Percentiles rank a stretch among this genome's conserved stretches.
Evolutionary conservation across 495 filamentous ascomycete genomes (phyloP).

Genomic region (Penicillium cinerascens): DNA sequence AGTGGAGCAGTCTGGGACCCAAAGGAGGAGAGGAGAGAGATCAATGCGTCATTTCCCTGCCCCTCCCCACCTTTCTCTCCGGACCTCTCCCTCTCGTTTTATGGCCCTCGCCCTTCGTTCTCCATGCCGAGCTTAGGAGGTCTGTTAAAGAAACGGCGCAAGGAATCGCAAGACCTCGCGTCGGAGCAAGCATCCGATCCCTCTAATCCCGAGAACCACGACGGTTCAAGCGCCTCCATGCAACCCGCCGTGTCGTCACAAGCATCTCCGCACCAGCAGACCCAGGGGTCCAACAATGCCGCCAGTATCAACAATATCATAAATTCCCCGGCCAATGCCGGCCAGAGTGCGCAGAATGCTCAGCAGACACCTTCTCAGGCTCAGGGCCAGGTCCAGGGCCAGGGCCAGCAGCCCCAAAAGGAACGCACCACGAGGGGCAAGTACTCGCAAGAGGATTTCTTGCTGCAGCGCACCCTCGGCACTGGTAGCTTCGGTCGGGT

Average conservation of each 20-base stretch:
- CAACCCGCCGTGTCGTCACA: conserved; percentile 34
- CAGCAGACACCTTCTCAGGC: conserved; percentile 10
- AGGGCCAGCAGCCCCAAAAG: conserved; percentile 16
- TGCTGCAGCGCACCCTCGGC: conserved; percentile 82
- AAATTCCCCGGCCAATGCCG: conserved; percentile 24
- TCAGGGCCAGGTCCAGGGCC: conserved; percentile 1
- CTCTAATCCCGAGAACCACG: conserved; percentile 38
- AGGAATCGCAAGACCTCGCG: conserved; percentile 59
- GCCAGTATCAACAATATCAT: conserved; percentile 47
- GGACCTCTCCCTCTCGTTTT: conserved; percentile 13
- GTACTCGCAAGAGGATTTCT: conserved; percentile 87
- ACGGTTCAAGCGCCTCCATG: conserved; percentile 40
- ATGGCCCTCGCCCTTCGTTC: conserved; percentile 15
- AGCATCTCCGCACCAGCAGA: conserved; percentile 29
- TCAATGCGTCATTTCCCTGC: conserved; percentile 34
- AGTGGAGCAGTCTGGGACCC: not conserved
- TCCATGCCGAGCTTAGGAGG: conserved; percentile 56
- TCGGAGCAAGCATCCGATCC: conserved; percentile 58
- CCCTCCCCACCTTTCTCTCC: conserved; percentile 27
- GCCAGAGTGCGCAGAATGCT: conserved; percentile 17
- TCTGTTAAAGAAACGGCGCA: conserved; percentile 96
- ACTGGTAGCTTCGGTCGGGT: conserved; percentile 97
- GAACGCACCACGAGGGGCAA: conserved; percentile 90
- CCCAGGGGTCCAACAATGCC: conserved; percentile 33
- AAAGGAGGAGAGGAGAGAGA: conserved; percentile 8